phyloP scores from a whole-genome alignment of 2,329 filamentous ascomycete species.

The Pseudogymnoascus sp. region DNA sequence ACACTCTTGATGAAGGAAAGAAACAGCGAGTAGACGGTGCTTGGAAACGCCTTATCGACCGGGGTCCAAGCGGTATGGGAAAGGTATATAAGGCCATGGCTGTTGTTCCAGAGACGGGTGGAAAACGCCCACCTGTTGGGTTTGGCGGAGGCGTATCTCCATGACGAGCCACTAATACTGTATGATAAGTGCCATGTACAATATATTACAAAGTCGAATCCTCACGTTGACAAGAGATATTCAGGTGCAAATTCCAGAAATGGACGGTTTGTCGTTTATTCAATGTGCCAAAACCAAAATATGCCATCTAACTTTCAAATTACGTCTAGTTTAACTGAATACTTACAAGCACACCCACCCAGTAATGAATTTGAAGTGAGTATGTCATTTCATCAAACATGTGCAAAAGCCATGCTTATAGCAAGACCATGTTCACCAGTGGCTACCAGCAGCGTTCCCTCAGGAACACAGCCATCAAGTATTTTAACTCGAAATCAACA shows the following conservation, averaged over 20 bases:
- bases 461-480: background rate
- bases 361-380: background rate
- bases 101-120: slow-evolving; percentile 73
- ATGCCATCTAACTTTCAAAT: background rate
- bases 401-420: background rate
- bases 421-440: background rate
- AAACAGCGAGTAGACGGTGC: slow-evolving; percentile 59
- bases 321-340: background rate
- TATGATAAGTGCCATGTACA: slow-evolving; percentile 2
- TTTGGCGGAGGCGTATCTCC: slow-evolving; percentile 70
- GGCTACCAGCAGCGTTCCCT: background rate
- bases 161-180: background rate
- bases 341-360: background rate
- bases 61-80: slow-evolving; percentile 80
- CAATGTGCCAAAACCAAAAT: background rate
- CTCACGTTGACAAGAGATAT: background rate
- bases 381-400: background rate
- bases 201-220: background rate
- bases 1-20: slow-evolving; percentile 39
- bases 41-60: slow-evolving; percentile 78
- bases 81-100: slow-evolving; percentile 90
- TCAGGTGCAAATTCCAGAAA: background rate
- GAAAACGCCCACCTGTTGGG: slow-evolving; percentile 71
- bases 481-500: background rate
- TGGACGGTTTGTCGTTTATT: background rate